A percentile compares a stretch with the other conserved stretches of the same genome.
Conservation (phyloP, 2,329 filamentous ascomycete species). For the Fusarium sambucinum region DNA sequence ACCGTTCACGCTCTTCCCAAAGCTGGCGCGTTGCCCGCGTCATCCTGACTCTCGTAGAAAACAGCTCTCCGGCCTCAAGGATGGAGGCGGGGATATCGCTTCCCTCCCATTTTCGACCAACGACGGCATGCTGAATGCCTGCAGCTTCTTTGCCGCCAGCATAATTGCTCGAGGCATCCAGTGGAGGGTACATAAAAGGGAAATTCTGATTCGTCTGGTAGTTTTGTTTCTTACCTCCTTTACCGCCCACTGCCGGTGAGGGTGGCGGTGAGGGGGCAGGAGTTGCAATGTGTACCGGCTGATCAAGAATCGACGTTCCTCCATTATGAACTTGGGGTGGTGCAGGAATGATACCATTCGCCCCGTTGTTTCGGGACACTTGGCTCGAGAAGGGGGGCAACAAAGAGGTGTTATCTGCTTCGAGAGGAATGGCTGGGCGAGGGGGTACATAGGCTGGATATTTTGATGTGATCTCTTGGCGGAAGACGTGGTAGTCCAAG, state of each 20-base stretch:
- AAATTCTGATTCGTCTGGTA: slow-evolving; percentile 99
- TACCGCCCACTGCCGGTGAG: slow-evolving; percentile 86
- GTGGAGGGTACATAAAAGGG: slow-evolving; percentile 94
- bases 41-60: slow-evolving; percentile 90
- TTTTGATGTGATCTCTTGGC: slow-evolving; percentile 96
- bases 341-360: slow-evolving; percentile 71
- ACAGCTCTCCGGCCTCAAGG: slow-evolving; percentile 91
- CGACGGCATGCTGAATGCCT: slow-evolving; percentile 81
- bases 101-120: slow-evolving; percentile 91
- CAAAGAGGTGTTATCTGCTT: slow-evolving; percentile 90
- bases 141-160: slow-evolving; percentile 90
- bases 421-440: slow-evolving; percentile 82
- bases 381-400: slow-evolving; percentile 86
- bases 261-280: slow-evolving; percentile 95
- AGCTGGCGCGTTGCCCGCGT: slow-evolving; percentile 91
- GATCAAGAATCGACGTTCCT: slow-evolving; percentile 86
- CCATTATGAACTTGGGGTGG: slow-evolving; percentile 66
- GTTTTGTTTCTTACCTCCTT: slow-evolving; percentile 97
- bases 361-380: slow-evolving; percentile 69
- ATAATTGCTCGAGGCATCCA: slow-evolving; percentile 89
- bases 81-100: slow-evolving; percentile 95
- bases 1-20: slow-evolving; percentile 93
- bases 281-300: slow-evolving; percentile 98
- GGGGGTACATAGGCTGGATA: slow-evolving; percentile 97
- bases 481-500: slow-evolving; percentile 94